Conservation (phyloP, 1,284 basidiomycete species). For the Garcileccinum viscosum region DNA sequence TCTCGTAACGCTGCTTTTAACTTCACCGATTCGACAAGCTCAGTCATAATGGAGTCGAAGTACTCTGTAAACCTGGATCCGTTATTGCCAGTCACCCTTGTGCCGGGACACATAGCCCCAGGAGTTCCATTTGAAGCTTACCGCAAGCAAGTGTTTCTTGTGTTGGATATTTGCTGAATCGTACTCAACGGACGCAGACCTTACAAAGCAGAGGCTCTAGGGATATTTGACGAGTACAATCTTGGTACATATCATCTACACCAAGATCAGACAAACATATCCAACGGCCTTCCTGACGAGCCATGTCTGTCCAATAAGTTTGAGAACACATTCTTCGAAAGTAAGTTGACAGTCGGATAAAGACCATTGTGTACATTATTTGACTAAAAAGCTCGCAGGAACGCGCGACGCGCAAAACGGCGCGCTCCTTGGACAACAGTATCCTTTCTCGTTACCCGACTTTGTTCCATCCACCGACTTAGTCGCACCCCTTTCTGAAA, state of each 20-base stretch:
- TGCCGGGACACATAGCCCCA: not conserved
- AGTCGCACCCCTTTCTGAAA: not conserved
- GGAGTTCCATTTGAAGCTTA: not conserved
- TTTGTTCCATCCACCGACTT: not conserved
- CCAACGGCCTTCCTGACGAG: not conserved
- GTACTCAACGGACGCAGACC: constrained; percentile 2
- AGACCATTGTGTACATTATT: no score
- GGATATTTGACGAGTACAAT: not conserved
- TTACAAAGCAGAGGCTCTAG: not conserved
- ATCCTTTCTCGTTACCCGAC: not conserved
- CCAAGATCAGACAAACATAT: not conserved
- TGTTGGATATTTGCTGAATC: no score
- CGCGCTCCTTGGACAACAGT: not conserved
- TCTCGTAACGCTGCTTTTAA: not conserved
- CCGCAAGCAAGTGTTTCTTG: not conserved
- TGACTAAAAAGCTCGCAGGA: constrained; percentile 11
- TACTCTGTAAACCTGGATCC: not conserved
- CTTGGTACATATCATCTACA: not conserved
- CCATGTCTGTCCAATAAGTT: not conserved
- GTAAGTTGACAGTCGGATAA: no score
- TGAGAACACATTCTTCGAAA: not conserved
- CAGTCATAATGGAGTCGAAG: not conserved
- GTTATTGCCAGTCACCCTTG: not conserved
- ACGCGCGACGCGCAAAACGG: not conserved
- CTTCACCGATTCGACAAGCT: not conserved